Base-by-base conservation (phyloP, 1,284 basidiomycete species). In the Sporisorium graminicola region DNA sequence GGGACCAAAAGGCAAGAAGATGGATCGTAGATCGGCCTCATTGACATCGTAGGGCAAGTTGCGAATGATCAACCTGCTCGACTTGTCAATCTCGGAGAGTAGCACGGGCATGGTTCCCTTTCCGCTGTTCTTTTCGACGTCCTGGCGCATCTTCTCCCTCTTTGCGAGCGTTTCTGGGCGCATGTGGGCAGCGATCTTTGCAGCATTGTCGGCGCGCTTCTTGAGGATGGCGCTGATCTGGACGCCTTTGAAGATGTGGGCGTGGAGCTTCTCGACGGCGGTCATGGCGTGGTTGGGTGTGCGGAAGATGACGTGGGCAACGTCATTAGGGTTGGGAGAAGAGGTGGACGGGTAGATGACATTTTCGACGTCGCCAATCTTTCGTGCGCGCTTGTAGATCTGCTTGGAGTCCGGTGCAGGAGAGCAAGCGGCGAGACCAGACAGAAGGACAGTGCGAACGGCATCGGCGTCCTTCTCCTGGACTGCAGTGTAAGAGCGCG, bases 201-300 rank as follows among this genome's bases (percentile, higher is more conserved):
- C 61, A 9, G 80, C 83, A 12, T 74, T 77, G 58, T 95, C 92
- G 5, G 94, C 87, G 2, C 93, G 90, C 85, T 95, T 95, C 88
- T 98, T 98, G 72, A 98, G 89, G 7, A 92, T 91, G n/a, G 92
- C 93, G 7, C 92, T 94, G 27, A 98, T 90, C 16, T 95, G 88
- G 3, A 90, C 88, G 46, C 94, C 94, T 86, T 98, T 97, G 89
- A 92, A 98, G 44, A 95, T 91, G 85, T 97, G 94, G 0, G 94
- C 94, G 84, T 99, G 94, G 0, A 99, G 90, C 87, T 94, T 95
- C 65, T 87, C 88, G 31, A 94, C 90, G 1, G 92, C 92, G 22
- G 91, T 90, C 55, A 90, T 88, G 0, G 95, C 94, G 60, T 90
- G 88, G 24, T 85, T 83, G 24, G 94, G 91, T 0, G 90, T 91